phyloP scores from a whole-genome alignment of 768 basidiomycete species.

The Hericium alpestre region DNA sequence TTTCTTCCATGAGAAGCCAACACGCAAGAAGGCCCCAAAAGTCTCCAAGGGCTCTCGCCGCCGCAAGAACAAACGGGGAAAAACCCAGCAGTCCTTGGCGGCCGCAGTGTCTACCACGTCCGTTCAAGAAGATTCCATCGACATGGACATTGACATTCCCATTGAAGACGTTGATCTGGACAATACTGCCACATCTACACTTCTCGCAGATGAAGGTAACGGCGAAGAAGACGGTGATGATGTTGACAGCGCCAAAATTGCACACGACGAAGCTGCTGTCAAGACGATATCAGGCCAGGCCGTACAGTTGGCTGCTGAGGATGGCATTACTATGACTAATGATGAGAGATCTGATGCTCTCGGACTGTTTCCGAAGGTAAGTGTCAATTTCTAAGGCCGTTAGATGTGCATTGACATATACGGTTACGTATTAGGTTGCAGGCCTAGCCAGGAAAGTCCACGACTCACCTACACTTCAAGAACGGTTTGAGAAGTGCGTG shows the following conservation, averaged over 20 bases:
- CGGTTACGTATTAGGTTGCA: slow-evolving; percentile 20
- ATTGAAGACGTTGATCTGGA: too few species aligned
- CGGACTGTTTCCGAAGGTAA: neutral
- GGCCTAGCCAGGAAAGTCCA: slow-evolving; percentile 19
- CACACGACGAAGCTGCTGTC: neutral
- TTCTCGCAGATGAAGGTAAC: neutral
- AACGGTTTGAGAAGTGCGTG: slow-evolving; percentile 19
- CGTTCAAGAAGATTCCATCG: too few species aligned
- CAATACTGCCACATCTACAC: too few species aligned
- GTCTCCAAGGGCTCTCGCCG: neutral
- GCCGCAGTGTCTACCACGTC: too few species aligned
- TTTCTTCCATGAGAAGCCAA: slow-evolving; percentile 17
- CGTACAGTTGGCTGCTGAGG: neutral
- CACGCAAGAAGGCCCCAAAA: slow-evolving; percentile 11
- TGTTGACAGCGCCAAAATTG: neutral
- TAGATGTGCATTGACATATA: too few species aligned
- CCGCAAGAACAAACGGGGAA: neutral
- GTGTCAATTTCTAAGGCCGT: too few species aligned
- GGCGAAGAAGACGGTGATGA: neutral
- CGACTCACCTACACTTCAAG: slow-evolving; percentile 16
- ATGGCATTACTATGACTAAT: neutral
- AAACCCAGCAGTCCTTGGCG: neutral
- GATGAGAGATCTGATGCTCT: neutral
- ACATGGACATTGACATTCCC: too few species aligned
- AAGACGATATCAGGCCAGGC: neutral